Evolutionary conservation across 129 eudicot genomes (phyloP).

Genomic region (Kitagawia praeruptora): DNA sequence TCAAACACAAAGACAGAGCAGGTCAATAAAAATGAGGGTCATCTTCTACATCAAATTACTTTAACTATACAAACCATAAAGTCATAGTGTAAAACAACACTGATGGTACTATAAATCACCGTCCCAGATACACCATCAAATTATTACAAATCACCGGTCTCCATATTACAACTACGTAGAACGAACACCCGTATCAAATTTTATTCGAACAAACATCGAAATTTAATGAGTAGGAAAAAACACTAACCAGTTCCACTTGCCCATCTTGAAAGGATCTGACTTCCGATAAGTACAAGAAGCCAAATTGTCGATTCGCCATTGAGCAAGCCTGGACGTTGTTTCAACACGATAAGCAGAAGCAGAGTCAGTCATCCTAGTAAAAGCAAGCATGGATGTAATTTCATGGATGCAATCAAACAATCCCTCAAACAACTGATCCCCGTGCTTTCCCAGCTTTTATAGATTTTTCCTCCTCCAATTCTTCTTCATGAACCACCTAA

Average conservation of each 20-base stretch:
- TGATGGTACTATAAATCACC: no score
- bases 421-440: slow-evolving; percentile 60
- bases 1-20: not conserved
- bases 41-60: not conserved
- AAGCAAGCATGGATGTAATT: slow-evolving; percentile 47
- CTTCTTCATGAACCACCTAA: slow-evolving; percentile 10
- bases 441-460: slow-evolving; percentile 89
- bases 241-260: slow-evolving; percentile 82
- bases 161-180: no score
- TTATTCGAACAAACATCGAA: not conserved
- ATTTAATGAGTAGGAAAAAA: not conserved
- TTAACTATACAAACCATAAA: not conserved
- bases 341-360: slow-evolving; percentile 77
- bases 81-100: no score
- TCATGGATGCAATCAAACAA: slow-evolving; percentile 75
- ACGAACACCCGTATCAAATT: no score
- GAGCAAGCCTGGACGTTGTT: slow-evolving; percentile 88
- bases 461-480: slow-evolving; percentile 22
- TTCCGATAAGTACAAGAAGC: slow-evolving; percentile 69
- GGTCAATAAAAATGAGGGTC: not conserved
- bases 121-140: no score
- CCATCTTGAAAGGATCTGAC: slow-evolving; percentile 87
- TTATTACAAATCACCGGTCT: not conserved
- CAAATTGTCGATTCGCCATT: slow-evolving; percentile 76
- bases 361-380: slow-evolving; percentile 74